Percentiles rank a stretch among this genome's conserved stretches.
These are phyloP conservation scores for Fusarium mangiferae DNA, from an alignment of 2,329 filamentous ascomycete genomes.

Conservation along the genomic window DNA sequence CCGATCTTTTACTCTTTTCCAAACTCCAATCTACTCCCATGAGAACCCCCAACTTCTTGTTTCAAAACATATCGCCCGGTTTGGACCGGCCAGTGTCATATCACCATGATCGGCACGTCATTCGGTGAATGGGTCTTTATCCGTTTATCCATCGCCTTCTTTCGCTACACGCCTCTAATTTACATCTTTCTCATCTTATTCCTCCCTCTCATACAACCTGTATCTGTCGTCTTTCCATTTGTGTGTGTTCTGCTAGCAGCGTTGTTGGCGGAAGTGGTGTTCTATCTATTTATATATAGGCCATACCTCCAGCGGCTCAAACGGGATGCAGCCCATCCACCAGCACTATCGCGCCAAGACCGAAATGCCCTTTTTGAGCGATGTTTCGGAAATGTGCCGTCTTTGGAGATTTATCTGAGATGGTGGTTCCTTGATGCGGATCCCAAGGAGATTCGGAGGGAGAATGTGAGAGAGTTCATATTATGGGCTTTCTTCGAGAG, in stretches of 20 bases:
- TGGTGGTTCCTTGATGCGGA: slow-evolving; percentile 75
- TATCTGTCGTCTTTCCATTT: slow-evolving; percentile 7
- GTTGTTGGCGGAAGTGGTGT: slow-evolving; percentile 54
- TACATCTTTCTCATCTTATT: slow-evolving; percentile 48
- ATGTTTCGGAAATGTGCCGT: slow-evolving; percentile 64
- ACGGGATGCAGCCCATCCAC: slow-evolving; percentile 53
- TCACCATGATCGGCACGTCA: slow-evolving; percentile 52
- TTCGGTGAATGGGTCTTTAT: slow-evolving; percentile 56
- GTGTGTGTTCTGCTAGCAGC: slow-evolving; percentile 43
- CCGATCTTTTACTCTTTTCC: not conserved
- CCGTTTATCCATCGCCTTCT: slow-evolving; percentile 55
- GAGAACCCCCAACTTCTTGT: not conserved
- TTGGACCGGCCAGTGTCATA: not conserved
- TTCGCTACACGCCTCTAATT: slow-evolving; percentile 57
- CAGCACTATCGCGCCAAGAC: slow-evolving; percentile 55
- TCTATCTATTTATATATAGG: slow-evolving; percentile 55
- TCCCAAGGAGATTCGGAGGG: slow-evolving; percentile 66
- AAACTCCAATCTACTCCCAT: not conserved
- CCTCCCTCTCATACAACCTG: slow-evolving; percentile 36
- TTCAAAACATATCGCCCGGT: not conserved
- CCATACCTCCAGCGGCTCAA: slow-evolving; percentile 56
- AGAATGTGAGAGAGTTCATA: slow-evolving; percentile 75
- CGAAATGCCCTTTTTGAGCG: slow-evolving; percentile 66
- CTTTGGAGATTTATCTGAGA: slow-evolving; percentile 66
- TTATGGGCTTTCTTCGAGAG: slow-evolving; percentile 74